phyloP scores from a whole-genome alignment of 352 stramenopile species.

The Globisporangium uncinulatum region DNA sequence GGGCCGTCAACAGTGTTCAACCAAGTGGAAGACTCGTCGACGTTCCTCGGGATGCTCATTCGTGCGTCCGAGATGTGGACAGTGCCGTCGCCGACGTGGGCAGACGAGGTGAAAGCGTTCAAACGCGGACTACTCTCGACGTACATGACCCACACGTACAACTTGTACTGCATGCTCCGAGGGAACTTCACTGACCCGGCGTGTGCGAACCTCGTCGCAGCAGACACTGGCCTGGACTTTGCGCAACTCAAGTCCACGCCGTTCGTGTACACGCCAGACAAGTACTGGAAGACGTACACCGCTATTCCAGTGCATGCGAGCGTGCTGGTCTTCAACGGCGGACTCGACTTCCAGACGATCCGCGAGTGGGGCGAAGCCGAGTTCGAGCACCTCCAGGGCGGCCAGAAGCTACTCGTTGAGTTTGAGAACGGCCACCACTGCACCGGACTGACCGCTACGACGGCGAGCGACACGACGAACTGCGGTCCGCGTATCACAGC shows the following conservation, averaged over 20 bases:
- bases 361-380: constrained; percentile 15
- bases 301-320: constrained; percentile 17
- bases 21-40: constrained; percentile 4
- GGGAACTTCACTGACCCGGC: constrained; percentile 7
- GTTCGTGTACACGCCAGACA: constrained; percentile 27
- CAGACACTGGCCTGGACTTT: background rate
- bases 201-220: constrained; percentile 4
- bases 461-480: constrained; percentile 1
- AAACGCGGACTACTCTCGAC: constrained; percentile 5
- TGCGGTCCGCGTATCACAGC: constrained; percentile 17
- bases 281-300: constrained; percentile 22
- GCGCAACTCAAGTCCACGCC: background rate
- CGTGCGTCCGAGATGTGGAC: constrained; percentile 15
- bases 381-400: constrained; percentile 12
- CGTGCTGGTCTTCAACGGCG: constrained; percentile 28
- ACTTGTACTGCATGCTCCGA: constrained; percentile 13
- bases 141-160: constrained; percentile 1
- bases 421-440: constrained; percentile 24
- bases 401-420: constrained; percentile 15
- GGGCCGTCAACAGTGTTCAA: background rate
- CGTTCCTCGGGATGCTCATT: constrained; percentile 11
- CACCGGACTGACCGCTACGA: constrained; percentile 8
- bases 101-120: constrained; percentile 1
- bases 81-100: constrained; percentile 10
- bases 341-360: constrained; percentile 23